These are phyloP conservation scores for Fraxinus pennsylvanica DNA, from an alignment of 257 asterid genomes.

Conservation along the genomic window DNA sequence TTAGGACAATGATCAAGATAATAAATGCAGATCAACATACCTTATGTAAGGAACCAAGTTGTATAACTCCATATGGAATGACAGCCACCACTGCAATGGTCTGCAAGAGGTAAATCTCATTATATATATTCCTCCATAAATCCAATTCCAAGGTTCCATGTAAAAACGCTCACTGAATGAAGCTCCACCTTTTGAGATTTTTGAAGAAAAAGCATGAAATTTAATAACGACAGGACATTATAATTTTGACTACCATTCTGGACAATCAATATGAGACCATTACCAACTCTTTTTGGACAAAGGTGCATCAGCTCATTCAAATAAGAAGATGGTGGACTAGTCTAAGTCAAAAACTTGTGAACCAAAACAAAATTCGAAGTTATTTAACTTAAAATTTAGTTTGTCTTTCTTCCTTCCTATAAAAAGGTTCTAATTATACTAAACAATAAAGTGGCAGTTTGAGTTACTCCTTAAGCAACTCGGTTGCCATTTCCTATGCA, in stretches of 20 bases:
- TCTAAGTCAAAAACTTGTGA: neutral
- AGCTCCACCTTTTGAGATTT: neutral
- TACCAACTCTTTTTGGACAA: constrained; percentile 3
- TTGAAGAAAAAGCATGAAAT: neutral
- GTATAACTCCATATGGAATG: constrained; percentile 82
- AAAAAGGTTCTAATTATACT: neutral
- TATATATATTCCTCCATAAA: constrained; percentile 17
- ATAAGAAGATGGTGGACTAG: neutral
- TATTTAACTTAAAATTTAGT: neutral
- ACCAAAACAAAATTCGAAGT: neutral
- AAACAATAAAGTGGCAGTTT: neutral
- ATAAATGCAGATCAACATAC: constrained; percentile 44
- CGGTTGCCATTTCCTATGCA: neutral
- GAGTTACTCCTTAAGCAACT: neutral
- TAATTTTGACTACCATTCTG: constrained; percentile 7
- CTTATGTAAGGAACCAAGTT: constrained; percentile 73
- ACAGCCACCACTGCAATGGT: constrained; percentile 84
- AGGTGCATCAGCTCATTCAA: constrained; percentile 8
- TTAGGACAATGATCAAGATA: neutral
- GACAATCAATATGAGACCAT: neutral
- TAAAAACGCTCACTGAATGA: constrained; percentile 16
- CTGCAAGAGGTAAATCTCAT: constrained; percentile 43
- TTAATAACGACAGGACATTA: neutral
- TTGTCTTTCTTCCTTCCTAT: constrained; percentile 2
- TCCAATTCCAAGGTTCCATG: constrained; percentile 17